Evolutionary conservation across 1,139 yeast genomes (phyloP).

Genomic region (Suzukiozyma palmioleophila): DNA sequence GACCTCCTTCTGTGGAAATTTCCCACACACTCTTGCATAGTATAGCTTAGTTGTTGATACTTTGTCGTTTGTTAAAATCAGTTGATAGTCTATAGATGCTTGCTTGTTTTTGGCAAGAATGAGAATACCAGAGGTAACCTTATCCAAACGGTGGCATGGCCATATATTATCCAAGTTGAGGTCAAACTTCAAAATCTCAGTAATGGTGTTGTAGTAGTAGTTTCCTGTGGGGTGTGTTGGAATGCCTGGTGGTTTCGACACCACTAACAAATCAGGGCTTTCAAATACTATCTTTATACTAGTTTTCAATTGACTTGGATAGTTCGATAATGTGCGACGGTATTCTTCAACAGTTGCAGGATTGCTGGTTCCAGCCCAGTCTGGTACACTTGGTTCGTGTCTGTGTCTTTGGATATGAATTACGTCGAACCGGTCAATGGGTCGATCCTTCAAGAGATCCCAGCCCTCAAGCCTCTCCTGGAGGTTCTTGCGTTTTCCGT

Average conservation of each 20-base stretch:
- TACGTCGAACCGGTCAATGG: slow-evolving; percentile 45
- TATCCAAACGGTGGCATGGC: slow-evolving; percentile 71
- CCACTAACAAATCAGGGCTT: slow-evolving; percentile 49
- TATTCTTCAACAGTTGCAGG: slow-evolving; percentile 6
- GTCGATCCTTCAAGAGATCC: slow-evolving; percentile 16
- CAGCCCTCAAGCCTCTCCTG: slow-evolving; percentile 18
- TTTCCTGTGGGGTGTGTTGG: slow-evolving; percentile 81
- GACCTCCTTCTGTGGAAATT: slow-evolving; percentile 39
- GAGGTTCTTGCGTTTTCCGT: slow-evolving; percentile 14
- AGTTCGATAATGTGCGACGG: slow-evolving; percentile 1
- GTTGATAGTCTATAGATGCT: slow-evolving; percentile 42
- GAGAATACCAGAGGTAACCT: slow-evolving; percentile 69
- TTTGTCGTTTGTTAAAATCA: slow-evolving; percentile 31
- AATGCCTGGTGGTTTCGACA: slow-evolving; percentile 71
- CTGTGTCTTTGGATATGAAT: slow-evolving; percentile 46
- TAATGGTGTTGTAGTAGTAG: slow-evolving; percentile 55
- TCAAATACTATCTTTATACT: slow-evolving; percentile 41
- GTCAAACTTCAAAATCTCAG: slow-evolving; percentile 51
- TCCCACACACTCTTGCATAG: slow-evolving; percentile 59
- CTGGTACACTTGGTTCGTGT: slow-evolving; percentile 58
- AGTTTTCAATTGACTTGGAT: slow-evolving; percentile 9
- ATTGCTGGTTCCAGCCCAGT: slow-evolving; percentile 13
- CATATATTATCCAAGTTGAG: slow-evolving; percentile 28
- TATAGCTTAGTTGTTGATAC: slow-evolving; percentile 44
- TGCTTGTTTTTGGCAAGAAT: slow-evolving; percentile 50